Evolutionary conservation across 176 grass and related monocot genomes (phyloP), one percentile per base, ranked within the genome.

Genomic region (Zoysia pacifica): DNA sequence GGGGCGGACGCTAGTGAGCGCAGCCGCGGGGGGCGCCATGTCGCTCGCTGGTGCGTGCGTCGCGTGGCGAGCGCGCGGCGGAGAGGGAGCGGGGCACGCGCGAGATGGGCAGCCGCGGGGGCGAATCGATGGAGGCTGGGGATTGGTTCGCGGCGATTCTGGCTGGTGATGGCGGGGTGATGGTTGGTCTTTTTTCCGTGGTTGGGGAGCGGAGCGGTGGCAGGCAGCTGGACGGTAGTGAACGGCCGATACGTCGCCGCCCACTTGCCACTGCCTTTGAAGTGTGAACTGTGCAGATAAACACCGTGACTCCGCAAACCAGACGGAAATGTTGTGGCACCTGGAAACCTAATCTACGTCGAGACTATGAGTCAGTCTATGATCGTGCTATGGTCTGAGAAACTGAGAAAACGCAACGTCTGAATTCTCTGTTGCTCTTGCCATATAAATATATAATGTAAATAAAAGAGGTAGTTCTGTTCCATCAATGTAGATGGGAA

Each of bases 111-210:
- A 9, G 13, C 48, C 28, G 69, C 6, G 35, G 64, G 76, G 65
- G 41, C 39, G 64, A 40, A 36, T 48, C 39, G 62, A 35, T 65
- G 36, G 65, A 72, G 83, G 11, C 47, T 3, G 41, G 53, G 53
- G 81, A 80, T 88, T 88, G 86, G 86, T 19, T 70, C 5, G 63
- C 63, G 47, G 39, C 16, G 75, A 84, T 88, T 84, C 81, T 55
- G 0, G 4, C 9, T 55, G 62, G 20, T 62, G 51, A 18, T 37
- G 56, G 69, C n/a, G 54, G 48, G 15, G 86, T 47, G 70, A 88
- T 81, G 75, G 81, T 75, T 63, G 86, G 86, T 80, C 86, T 10
- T 88, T 88, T n/a, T 84, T 84, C 81, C 83, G 55, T 2, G 14
- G 28, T 28, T 28, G 28, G 28, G 51, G 38, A 62, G 45, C 45